phyloP scores from a whole-genome alignment of 2,329 filamentous ascomycete genomes.

The Xylariales sp. region DNA sequence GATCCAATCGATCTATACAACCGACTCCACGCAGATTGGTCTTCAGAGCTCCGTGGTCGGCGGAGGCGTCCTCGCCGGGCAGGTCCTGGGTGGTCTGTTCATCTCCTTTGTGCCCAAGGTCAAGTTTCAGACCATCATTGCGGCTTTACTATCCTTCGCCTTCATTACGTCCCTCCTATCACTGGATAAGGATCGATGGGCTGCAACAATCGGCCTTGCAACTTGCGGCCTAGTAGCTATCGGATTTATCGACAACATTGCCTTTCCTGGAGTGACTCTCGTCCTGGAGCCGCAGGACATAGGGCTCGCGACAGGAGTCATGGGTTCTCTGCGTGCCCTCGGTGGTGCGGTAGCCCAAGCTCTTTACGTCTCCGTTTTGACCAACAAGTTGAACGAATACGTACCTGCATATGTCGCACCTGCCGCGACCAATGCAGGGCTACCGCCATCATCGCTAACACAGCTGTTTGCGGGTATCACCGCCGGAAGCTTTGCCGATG shows the following conservation, averaged over 20 bases:
- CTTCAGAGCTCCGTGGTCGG: conserved; percentile 37
- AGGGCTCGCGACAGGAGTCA: conserved; percentile 37
- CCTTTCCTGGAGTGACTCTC: conserved; percentile 38
- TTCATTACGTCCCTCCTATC: conserved; percentile 29
- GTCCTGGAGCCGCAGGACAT: conserved; percentile 43
- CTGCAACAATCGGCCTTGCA: conserved; percentile 28
- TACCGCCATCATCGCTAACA: conserved; percentile 27
- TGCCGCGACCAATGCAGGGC: conserved; percentile 30
- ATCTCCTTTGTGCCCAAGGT: conserved; percentile 33
- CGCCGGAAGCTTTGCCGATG: conserved; percentile 9
- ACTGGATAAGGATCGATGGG: conserved; percentile 23
- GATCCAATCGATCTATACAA: conserved; percentile 36
- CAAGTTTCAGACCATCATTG: conserved; percentile 29
- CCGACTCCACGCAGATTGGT: conserved; percentile 32
- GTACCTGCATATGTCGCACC: conserved; percentile 29
- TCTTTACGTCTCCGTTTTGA: conserved; percentile 32
- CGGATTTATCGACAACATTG: conserved; percentile 35
- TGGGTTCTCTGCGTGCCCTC: conserved; percentile 40
- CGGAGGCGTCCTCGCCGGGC: conserved; percentile 36
- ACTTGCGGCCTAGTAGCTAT: conserved; percentile 25
- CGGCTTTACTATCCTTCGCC: conserved; percentile 24
- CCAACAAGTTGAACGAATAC: conserved; percentile 29
- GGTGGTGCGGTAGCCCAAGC: conserved; percentile 33
- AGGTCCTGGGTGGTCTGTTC: conserved; percentile 30
- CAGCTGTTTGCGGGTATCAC: conserved; percentile 20